Percentiles rank a stretch among this genome's conserved stretches.
phyloP scores from a whole-genome alignment of 2,329 filamentous ascomycete genomes.

The Aspergillus sp. region DNA sequence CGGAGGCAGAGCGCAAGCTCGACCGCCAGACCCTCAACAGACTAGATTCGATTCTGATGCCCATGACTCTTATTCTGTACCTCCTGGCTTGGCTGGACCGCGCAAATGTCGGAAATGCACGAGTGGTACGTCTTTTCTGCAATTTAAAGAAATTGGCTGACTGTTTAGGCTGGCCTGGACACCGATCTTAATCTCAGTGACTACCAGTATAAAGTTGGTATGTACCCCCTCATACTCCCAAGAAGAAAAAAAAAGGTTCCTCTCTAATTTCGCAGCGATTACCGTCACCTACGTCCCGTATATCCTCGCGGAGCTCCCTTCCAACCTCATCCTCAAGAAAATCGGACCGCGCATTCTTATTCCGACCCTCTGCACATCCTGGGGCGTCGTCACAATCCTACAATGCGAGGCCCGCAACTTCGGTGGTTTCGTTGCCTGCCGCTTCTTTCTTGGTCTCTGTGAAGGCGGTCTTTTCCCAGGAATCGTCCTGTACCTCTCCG shows the following conservation, averaged over 20 bases:
- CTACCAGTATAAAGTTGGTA: conserved; percentile 14
- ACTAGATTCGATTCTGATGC: conserved; percentile 16
- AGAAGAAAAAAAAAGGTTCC: not conserved
- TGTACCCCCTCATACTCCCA: not conserved
- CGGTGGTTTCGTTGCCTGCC: conserved; percentile 45
- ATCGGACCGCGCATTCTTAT: conserved; percentile 31
- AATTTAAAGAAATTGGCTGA: not conserved
- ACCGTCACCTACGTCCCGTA: conserved; percentile 20
- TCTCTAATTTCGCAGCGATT: conserved; percentile 4
- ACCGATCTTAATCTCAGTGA: conserved; percentile 16
- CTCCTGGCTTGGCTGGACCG: conserved; percentile 19
- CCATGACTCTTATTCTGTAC: conserved; percentile 18
- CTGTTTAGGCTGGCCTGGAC: conserved; percentile 11
- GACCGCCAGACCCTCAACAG: conserved; percentile 12
- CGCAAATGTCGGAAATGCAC: conserved; percentile 19
- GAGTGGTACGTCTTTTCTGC: conserved; percentile 8
- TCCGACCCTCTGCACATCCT: conserved; percentile 34
- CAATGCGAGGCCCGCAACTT: conserved; percentile 16
- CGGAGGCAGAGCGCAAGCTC: conserved; percentile 11
- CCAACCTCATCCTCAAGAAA: conserved; percentile 17
- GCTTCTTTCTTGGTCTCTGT: conserved; percentile 60
- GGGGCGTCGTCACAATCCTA: conserved; percentile 44
- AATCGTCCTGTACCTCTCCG: conserved; percentile 20
- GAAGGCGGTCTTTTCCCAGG: conserved; percentile 61
- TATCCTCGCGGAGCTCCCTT: conserved; percentile 17